Base-by-base conservation (phyloP, 768 basidiomycete species). In the Trametes punicea region DNA sequence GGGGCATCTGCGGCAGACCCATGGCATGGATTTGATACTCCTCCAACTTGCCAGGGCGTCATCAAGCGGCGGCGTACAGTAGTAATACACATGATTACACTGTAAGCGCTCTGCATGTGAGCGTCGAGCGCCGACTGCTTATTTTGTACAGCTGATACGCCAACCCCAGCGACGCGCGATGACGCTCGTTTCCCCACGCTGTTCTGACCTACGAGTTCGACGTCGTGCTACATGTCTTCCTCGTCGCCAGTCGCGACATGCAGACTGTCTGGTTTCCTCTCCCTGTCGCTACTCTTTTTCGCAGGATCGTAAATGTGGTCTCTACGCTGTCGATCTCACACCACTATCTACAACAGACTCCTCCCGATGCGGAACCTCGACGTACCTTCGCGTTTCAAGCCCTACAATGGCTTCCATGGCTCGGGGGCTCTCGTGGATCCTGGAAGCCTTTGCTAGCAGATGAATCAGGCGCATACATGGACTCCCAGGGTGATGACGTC, bases 281-380 rank as follows among this genome's bases (percentile, higher is more conserved):
- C 40, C 81, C 81, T 54, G 80, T 90, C 64, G 76, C 78, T 54
- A 70, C 79, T 36, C 69, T 90, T 31, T 73, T 90, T 51, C 85
- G 80, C 59, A 75, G 88, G 56, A 72, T 90, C 30, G 79, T 83
- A 56, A 86, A 88, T 61, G 81, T 79, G 34, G 77, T 90, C 39
- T 87, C 87, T 0, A 75, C 84, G 0, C 70, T 88, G n/a, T 86
- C 87, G 0, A 79, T 90, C 25, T 82, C 88, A 3, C 81, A 80
- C 64, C 83, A 87, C 25, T 87, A 83, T 66, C 64, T 83, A 36
- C 62, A 73, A 27, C 73, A 71, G 23, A 34, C 69, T 65, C 50
- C 64, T 26, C 51, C 56, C 31, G 57, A 59, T 44, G 57, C 55
- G 1, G 44, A 38, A 6, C 21, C 52, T 2, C 31, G 31, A 29